Base-by-base conservation (phyloP, 176 grass and related monocot genomes). In the Rhynchospora pubera region DNA sequence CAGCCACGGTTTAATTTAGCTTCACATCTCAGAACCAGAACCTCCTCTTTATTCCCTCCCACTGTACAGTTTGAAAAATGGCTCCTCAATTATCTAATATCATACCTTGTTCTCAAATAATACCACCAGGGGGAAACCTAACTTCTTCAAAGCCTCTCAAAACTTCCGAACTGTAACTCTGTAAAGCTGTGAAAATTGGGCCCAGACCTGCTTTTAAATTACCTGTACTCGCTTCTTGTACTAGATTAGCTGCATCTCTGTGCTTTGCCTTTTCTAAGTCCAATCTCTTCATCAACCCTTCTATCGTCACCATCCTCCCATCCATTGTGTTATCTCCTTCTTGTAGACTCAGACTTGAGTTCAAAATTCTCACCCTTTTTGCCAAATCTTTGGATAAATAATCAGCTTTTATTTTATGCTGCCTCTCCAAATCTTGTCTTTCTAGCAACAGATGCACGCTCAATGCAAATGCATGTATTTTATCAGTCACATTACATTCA, bases 171-270 rank as follows among this genome's bases (percentile, higher is more conserved):
- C 87, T 86, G 65, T 93, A 97, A 39, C 83, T 88, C 81, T 90
- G 89, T 81, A 97, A 69, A 10, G 91, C 89, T 87, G 91, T 85
- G 83, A 97, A 93, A 81, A 97, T 90, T 16, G 94, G 89, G 60
- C 73, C 81, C 26, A 97, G 75, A 48, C 89, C 94, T 67, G 81
- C 84, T 82, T 88, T 97, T 57, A 97, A 79, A 83, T 97, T 89
- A 65, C 85, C 83, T 53, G 82, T 86, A 66, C 81, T 85, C 50
- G 79, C 86, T 77, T 93, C 85, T 59, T 86, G 91, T 34, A 89
- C 83, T 70, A 90, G 82, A 77, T 87, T 93, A 83, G 91, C 47
- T 0, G 86, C 82, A 85, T 91, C 89, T 79, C 84, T 84, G 34
- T 97, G 91, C 72, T 82, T 91, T 77, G 89, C 79, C 62, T 16